A percentile compares a stretch with the other conserved stretches of the same genome.
Evolutionary conservation across 768 basidiomycete species (phyloP).

Genomic region (Pholiota microspora): DNA sequence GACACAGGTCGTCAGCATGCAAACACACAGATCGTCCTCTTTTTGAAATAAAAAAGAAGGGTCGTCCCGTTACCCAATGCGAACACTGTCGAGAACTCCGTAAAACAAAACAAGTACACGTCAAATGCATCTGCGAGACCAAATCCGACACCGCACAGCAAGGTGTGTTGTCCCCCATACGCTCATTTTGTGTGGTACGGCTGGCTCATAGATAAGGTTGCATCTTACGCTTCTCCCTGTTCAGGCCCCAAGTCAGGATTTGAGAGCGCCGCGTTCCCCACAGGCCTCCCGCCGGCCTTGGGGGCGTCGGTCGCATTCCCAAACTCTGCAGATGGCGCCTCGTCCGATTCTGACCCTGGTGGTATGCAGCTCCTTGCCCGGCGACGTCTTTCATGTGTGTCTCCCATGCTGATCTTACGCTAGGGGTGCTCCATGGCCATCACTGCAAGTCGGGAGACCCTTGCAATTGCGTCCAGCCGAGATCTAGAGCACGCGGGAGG

Average conservation of each 20-base stretch:
- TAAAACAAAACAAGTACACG: conserved; percentile 83
- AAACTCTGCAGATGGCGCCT: conserved; percentile 43
- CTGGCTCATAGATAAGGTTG: conserved; percentile 47
- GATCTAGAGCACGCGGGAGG: conserved; percentile 31
- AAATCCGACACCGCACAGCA: conserved; percentile 57
- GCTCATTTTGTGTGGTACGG: conserved; percentile 13
- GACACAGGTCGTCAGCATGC: conserved; percentile 87
- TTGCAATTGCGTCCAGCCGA: conserved; percentile 60
- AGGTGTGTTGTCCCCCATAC: conserved; percentile 46
- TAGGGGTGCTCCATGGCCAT: conserved; percentile 40
- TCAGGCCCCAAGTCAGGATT: conserved; percentile 56
- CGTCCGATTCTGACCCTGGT: conserved; percentile 62
- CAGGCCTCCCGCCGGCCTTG: conserved; percentile 70
- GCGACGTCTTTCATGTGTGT: conserved; percentile 35
- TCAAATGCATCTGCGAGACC: conserved; percentile 83
- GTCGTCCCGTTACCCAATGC: conserved; percentile 89
- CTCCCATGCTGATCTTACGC: conserved; percentile 42
- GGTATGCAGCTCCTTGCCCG: conserved; percentile 55
- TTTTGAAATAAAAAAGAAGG: conserved; percentile 92
- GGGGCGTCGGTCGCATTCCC: conserved; percentile 58
- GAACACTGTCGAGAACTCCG: conserved; percentile 82
- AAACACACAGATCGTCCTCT: conserved; percentile 86
- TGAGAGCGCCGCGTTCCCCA: conserved; percentile 75
- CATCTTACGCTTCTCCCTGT: conserved; percentile 18
- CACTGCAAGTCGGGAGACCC: conserved; percentile 49